Conservation (phyloP, 768 basidiomycete genomes). For the Boletus eberwhitei region DNA sequence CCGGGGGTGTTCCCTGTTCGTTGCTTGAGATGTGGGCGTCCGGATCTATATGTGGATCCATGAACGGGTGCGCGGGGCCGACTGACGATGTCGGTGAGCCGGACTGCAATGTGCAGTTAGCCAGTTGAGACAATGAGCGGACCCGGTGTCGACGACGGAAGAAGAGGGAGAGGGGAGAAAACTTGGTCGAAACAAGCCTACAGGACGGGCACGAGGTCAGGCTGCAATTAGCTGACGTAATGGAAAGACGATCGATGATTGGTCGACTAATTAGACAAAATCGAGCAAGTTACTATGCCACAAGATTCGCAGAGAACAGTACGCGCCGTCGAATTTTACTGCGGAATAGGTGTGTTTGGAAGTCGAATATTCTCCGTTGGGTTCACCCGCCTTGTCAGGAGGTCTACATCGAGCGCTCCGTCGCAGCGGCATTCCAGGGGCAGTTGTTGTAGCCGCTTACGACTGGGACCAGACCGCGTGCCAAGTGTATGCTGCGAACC, state of each 20-base stretch:
- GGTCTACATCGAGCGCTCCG: slow-evolving; percentile 68
- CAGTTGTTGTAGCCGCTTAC: slow-evolving; percentile 59
- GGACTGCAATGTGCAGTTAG: neutral
- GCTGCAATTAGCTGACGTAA: slow-evolving; percentile 24
- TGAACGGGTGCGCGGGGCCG: neutral
- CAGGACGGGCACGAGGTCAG: slow-evolving; percentile 13
- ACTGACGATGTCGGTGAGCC: neutral
- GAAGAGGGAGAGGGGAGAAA: neutral
- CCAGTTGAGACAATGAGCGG: neutral
- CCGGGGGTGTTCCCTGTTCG: neutral
- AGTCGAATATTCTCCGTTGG: neutral
- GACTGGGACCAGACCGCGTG: slow-evolving; percentile 81
- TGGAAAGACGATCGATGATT: slow-evolving; percentile 3
- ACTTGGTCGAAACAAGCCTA: neutral
- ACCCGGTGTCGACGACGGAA: slow-evolving; percentile 1
- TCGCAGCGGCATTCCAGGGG: slow-evolving; percentile 45
- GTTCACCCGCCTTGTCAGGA: slow-evolving; percentile 39
- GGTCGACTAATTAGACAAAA: slow-evolving; percentile 1
- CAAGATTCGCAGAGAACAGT: slow-evolving; percentile 8
- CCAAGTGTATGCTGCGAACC: slow-evolving; percentile 64
- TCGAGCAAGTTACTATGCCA: slow-evolving; percentile 1
- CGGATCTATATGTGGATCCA: slow-evolving; percentile 5
- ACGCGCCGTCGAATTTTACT: slow-evolving; percentile 63
- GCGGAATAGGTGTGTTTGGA: slow-evolving; percentile 60
- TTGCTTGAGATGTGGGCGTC: slow-evolving; percentile 3